Percentiles rank a stretch among this genome's conserved stretches.
These are phyloP conservation scores for Hortiboletus campestris DNA, from an alignment of 768 basidiomycete genomes.

Conservation along the genomic window DNA sequence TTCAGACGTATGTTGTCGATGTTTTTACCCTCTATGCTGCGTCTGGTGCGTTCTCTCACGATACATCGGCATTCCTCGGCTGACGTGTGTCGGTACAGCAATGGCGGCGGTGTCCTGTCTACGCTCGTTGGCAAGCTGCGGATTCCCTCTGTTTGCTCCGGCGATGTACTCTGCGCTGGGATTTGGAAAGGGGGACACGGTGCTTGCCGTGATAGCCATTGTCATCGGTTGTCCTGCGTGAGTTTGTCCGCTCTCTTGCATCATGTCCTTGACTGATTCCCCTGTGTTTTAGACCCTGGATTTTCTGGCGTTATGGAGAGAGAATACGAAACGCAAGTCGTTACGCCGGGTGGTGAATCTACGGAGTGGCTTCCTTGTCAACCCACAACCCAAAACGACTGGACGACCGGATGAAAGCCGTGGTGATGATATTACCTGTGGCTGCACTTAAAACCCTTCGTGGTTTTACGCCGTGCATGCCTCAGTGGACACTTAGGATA, in stretches of 20 bases:
- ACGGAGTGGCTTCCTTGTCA: background rate
- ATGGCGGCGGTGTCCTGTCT: conserved; percentile 63
- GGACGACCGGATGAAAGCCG: background rate
- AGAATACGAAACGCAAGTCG: conserved; percentile 47
- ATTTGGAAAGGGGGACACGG: conserved; percentile 66
- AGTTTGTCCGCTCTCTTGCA: background rate
- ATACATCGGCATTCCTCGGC: background rate
- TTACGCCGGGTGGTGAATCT: conserved; percentile 29
- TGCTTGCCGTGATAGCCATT: conserved; percentile 59
- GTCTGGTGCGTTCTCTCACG: conserved; percentile 44
- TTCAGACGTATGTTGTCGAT: conserved; percentile 69
- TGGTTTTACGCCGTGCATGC: too few relatives aligned
- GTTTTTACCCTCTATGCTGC: conserved; percentile 65
- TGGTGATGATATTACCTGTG: background rate
- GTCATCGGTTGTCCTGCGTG: conserved; percentile 57
- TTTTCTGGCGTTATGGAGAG: conserved; percentile 36
- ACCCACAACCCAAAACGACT: too few relatives aligned
- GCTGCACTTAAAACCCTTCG: background rate
- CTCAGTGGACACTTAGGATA: too few relatives aligned
- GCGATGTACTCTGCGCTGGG: conserved; percentile 64
- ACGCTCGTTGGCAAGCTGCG: conserved; percentile 67
- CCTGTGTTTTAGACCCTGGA: conserved; percentile 37
- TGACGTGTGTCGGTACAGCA: conserved; percentile 39
- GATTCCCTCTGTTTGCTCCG: conserved; percentile 76
- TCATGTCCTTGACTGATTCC: conserved; percentile 29